These are phyloP conservation scores for Spinacia oleracea DNA, from an alignment of 179 eudicot genomes.

Conservation along the genomic window DNA sequence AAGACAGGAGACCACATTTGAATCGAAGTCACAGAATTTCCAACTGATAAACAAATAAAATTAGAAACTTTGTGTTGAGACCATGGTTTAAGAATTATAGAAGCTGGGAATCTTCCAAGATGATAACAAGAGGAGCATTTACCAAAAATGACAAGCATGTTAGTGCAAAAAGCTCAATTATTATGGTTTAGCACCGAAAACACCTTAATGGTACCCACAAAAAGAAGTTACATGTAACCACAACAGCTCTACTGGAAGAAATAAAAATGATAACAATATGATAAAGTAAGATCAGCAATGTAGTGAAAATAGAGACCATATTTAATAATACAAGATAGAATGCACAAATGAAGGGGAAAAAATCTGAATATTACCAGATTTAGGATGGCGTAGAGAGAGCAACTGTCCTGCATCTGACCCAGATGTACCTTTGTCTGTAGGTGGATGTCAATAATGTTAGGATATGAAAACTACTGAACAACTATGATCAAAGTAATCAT, in stretches of 20 bases:
- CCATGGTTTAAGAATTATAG: neutral
- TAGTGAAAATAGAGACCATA: neutral
- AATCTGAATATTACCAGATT: conserved; percentile 50
- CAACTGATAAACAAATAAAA: neutral
- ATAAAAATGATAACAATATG: neutral
- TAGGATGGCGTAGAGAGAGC: conserved; percentile 71
- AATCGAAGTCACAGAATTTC: neutral
- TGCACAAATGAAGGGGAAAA: too few relatives aligned
- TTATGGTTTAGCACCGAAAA: neutral
- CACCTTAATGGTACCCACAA: neutral
- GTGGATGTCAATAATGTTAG: conserved; percentile 6
- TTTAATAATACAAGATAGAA: conserved; percentile 5
- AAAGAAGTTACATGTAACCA: neutral
- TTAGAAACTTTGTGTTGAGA: neutral
- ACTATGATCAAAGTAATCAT: neutral
- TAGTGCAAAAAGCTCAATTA: neutral
- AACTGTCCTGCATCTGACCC: conserved; percentile 40
- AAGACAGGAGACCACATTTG: neutral
- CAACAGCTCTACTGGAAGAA: neutral
- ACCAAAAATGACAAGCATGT: neutral
- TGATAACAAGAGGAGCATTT: neutral
- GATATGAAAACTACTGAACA: neutral
- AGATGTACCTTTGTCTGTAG: conserved; percentile 42
- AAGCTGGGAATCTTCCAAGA: neutral
- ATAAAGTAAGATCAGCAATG: neutral